phyloP scores from a whole-genome alignment of 1,284 basidiomycete genomes.

The Ganoderma boninense region DNA sequence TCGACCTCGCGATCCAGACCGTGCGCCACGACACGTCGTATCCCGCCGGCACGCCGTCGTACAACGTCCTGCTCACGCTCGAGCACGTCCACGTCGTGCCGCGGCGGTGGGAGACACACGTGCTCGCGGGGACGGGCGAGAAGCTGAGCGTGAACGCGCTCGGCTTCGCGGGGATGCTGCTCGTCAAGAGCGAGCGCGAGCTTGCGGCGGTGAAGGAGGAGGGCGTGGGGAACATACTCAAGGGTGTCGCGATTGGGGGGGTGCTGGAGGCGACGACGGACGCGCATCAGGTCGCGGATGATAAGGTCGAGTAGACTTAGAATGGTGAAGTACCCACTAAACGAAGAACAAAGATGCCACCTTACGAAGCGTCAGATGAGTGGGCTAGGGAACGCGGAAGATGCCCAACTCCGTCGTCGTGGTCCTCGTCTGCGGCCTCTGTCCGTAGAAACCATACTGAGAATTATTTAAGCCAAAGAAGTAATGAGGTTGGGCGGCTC shows the following conservation, averaged over 20 bases:
- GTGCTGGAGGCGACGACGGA: slow-evolving; percentile 63
- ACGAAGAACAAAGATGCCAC: no score
- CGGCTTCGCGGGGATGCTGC: slow-evolving; percentile 87
- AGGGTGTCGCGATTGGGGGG: slow-evolving; percentile 67
- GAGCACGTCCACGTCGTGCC: slow-evolving; percentile 88
- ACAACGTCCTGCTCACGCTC: slow-evolving; percentile 85
- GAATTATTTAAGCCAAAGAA: no score
- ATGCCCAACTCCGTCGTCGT: no score
- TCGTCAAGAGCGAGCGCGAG: slow-evolving; percentile 83
- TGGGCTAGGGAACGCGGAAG: no score
- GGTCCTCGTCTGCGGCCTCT: no score
- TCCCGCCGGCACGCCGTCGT: slow-evolving; percentile 71
- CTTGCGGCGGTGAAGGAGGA: slow-evolving; percentile 70
- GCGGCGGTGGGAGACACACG: slow-evolving; percentile 65
- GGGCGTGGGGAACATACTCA: slow-evolving; percentile 66
- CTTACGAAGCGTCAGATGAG: no score
- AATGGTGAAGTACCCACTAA: no score
- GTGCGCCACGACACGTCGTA: slow-evolving; percentile 71
- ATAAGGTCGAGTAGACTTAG: not conserved
- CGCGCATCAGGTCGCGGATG: slow-evolving; percentile 26
- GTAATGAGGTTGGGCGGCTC: no score
- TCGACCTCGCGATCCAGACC: slow-evolving; percentile 84
- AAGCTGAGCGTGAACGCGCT: slow-evolving; percentile 80
- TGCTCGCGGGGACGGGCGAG: slow-evolving; percentile 58
- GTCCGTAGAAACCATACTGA: no score